Evolutionary conservation across 2,329 filamentous ascomycete species (phyloP).

Genomic region (Tolypocladium amazonense): DNA sequence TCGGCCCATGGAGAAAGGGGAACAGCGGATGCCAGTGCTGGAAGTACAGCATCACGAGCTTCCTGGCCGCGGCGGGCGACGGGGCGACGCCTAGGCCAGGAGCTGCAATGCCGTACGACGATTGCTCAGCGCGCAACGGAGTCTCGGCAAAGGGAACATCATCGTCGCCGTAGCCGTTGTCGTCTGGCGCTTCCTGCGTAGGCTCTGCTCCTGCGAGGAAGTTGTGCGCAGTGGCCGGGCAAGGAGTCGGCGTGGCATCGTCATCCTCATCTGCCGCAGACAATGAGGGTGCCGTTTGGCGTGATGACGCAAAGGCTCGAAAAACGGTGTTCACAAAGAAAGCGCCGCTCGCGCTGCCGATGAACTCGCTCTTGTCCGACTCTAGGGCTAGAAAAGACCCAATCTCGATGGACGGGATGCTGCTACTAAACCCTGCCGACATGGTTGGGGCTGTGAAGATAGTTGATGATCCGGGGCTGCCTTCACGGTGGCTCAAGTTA

Average conservation of each 20-base stretch:
- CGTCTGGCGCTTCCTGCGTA: not conserved
- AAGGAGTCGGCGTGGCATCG: not conserved
- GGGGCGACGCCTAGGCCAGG: not conserved
- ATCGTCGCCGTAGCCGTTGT: not conserved
- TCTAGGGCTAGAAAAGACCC: not conserved
- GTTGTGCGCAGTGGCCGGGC: not conserved
- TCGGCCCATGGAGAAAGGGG: slow-evolving; percentile 39
- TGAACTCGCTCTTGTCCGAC: slow-evolving; percentile 30
- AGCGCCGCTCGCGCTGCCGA: slow-evolving; percentile 40
- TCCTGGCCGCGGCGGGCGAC: slow-evolving; percentile 19
- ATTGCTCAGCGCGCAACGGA: not conserved
- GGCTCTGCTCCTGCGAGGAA: not conserved
- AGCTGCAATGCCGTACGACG: not conserved
- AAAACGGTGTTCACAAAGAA: slow-evolving; percentile 44
- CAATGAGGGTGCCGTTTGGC: slow-evolving; percentile 7
- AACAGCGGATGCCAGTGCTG: slow-evolving; percentile 40
- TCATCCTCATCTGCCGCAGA: not conserved
- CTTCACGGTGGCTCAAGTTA: no score
- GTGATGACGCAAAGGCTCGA: slow-evolving; percentile 31
- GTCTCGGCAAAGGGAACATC: not conserved
- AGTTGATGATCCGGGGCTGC: no score
- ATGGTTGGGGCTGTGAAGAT: not conserved
- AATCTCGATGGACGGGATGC: not conserved
- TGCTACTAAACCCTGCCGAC: not conserved
- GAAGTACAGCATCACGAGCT: slow-evolving; percentile 37